Conservation (phyloP, 208 protist genomes). For the Perkinsela sp. region DNA sequence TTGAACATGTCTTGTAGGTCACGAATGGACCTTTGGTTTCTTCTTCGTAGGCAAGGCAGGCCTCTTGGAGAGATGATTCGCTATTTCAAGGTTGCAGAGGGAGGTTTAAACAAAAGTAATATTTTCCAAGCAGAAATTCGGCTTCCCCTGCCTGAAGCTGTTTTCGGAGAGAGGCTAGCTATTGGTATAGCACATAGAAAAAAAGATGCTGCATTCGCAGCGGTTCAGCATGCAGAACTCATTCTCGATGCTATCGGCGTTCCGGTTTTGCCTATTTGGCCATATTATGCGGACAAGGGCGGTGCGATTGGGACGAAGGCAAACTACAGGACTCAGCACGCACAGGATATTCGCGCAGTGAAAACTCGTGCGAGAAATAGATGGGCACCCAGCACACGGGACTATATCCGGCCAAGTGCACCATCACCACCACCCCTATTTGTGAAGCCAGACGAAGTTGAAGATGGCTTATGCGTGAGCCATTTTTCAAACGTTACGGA, state of each 20-base stretch:
- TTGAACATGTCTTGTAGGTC: not conserved
- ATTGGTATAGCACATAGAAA: constrained; percentile 25
- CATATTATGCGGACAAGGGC: not conserved
- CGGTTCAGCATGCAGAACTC: constrained; percentile 56
- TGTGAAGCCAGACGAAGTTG: not conserved
- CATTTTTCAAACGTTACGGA: not conserved
- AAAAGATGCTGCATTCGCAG: constrained; percentile 25
- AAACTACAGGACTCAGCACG: not conserved
- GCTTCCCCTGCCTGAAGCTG: constrained; percentile 21
- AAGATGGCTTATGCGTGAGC: not conserved
- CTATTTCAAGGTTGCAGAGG: not conserved
- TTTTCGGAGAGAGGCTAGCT: constrained; percentile 35
- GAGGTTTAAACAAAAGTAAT: not conserved
- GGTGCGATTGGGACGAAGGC: not conserved
- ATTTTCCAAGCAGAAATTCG: constrained; percentile 11
- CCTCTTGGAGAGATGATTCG: not conserved
- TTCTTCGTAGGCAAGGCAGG: not conserved
- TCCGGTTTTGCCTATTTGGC: constrained; percentile 4
- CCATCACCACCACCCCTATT: not conserved
- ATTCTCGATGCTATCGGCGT: constrained; percentile 48
- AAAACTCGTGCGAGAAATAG: not conserved
- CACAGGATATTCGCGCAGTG: not conserved
- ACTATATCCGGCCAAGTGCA: not conserved
- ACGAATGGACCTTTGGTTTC: not conserved
- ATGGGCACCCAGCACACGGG: not conserved